A percentile compares a stretch with the other conserved stretches of the same genome.
phyloP scores from a whole-genome alignment of 768 basidiomycete species.

The Suillus subalutaceus region DNA sequence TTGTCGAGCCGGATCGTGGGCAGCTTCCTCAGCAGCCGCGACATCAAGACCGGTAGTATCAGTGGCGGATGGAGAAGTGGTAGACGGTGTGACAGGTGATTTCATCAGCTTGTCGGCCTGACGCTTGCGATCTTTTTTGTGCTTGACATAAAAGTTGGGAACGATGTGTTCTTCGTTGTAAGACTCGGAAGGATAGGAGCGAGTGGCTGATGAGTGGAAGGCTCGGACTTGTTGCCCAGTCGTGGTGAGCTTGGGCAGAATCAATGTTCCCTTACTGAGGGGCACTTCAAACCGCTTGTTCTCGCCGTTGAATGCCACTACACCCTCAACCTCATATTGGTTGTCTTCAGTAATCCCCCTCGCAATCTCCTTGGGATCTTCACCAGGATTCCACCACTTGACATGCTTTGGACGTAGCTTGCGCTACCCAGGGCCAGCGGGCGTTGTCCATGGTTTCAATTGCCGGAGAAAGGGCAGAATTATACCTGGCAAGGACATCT shows the following conservation, averaged over 20 bases:
- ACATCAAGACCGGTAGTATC: conserved; percentile 12
- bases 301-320: conserved; percentile 5
- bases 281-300: background rate
- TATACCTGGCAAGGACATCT: conserved; percentile 32
- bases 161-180: conserved; percentile 27
- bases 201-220: conserved; percentile 27
- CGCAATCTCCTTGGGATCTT: conserved; percentile 24
- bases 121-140: conserved; percentile 24
- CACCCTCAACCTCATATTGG: background rate
- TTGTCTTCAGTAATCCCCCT: conserved; percentile 13
- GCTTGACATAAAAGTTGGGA: conserved; percentile 30
- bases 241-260: background rate
- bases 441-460: conserved; percentile 41
- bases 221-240: conserved; percentile 20
- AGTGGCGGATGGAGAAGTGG: conserved; percentile 11
- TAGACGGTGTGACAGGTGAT: conserved; percentile 10
- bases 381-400: conserved; percentile 34
- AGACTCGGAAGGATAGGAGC: conserved; percentile 24
- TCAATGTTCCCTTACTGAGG: background rate
- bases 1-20: conserved; percentile 13
- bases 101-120: background rate
- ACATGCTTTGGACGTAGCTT: conserved; percentile 16
- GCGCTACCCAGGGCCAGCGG: conserved; percentile 36
- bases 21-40: background rate
- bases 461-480: conserved; percentile 25